Evolutionary conservation across 2,329 filamentous ascomycete genomes (phyloP).

Genomic region (Sclerotinia trifoliorum): DNA sequence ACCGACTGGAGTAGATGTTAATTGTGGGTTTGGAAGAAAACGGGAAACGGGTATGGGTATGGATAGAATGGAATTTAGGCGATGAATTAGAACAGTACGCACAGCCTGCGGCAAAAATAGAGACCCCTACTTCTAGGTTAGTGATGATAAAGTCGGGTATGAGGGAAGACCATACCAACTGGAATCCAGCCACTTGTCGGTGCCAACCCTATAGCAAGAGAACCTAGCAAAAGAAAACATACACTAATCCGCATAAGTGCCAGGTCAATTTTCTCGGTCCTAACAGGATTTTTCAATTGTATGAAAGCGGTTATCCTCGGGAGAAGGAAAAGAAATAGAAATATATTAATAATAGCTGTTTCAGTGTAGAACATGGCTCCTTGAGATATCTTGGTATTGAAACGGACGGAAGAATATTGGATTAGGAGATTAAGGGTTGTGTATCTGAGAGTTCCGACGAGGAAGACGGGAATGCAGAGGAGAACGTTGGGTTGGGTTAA

Average conservation of each 20-base stretch:
- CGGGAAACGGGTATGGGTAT: not conserved
- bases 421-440: conserved; percentile 38
- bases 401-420: conserved; percentile 38
- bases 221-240: conserved; percentile 32
- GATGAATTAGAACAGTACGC: conserved; percentile 31
- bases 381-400: conserved; percentile 33
- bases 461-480: conserved; percentile 36
- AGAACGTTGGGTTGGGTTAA: conserved; percentile 30
- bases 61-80: conserved; percentile 23
- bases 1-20: conserved; percentile 25
- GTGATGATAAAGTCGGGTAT: not conserved
- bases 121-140: conserved; percentile 29
- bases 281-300: conserved; percentile 26
- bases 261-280: conserved; percentile 33
- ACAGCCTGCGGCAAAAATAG: conserved; percentile 38
- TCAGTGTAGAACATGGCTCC: conserved; percentile 39
- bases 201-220: conserved; percentile 33
- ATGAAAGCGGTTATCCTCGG: conserved; percentile 31
- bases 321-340: conserved; percentile 36
- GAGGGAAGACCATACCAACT: conserved; percentile 27
- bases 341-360: conserved; percentile 37
- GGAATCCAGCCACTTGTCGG: conserved; percentile 28
- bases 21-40: not conserved
- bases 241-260: conserved; percentile 35
- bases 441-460: conserved; percentile 38